Evolutionary conservation across 2,329 filamentous ascomycete genomes (phyloP).

Genomic region (Ilyonectria robusta): DNA sequence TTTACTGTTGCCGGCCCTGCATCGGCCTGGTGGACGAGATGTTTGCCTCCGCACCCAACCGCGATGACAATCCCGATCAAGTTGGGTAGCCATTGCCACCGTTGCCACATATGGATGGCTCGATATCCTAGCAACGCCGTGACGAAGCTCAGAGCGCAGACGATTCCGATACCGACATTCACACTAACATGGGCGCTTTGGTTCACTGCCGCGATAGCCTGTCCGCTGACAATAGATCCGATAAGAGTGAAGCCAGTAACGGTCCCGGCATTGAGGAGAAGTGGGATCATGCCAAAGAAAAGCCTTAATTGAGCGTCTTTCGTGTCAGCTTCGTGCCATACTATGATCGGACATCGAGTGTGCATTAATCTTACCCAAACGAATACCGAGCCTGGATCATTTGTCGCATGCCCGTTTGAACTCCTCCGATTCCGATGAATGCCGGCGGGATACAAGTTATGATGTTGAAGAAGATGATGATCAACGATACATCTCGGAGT

Average conservation of each 20-base stretch:
- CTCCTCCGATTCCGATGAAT: conserved; percentile 68
- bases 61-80: conserved; percentile 66
- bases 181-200: conserved; percentile 60
- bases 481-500: conserved; percentile 68
- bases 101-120: conserved; percentile 67
- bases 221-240: conserved; percentile 69
- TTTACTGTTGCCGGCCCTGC: conserved; percentile 54
- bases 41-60: conserved; percentile 66
- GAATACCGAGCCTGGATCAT: conserved; percentile 73
- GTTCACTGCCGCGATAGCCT: conserved; percentile 64
- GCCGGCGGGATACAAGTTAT: conserved; percentile 68
- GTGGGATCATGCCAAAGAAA: conserved; percentile 65
- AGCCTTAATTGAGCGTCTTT: conserved; percentile 47
- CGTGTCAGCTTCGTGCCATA: conserved; percentile 25
- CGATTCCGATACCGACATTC: conserved; percentile 69
- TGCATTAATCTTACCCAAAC: conserved; percentile 60
- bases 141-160: conserved; percentile 65
- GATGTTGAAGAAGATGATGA: conserved; percentile 72
- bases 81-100: conserved; percentile 70
- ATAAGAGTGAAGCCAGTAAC: conserved; percentile 71
- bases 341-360: background rate
- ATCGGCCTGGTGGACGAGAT: conserved; percentile 62
- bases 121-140: conserved; percentile 70
- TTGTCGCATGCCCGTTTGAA: conserved; percentile 71
- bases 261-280: conserved; percentile 70